Conservation (phyloP, 2,329 filamentous ascomycete genomes). For the Colletotrichum sp. region DNA sequence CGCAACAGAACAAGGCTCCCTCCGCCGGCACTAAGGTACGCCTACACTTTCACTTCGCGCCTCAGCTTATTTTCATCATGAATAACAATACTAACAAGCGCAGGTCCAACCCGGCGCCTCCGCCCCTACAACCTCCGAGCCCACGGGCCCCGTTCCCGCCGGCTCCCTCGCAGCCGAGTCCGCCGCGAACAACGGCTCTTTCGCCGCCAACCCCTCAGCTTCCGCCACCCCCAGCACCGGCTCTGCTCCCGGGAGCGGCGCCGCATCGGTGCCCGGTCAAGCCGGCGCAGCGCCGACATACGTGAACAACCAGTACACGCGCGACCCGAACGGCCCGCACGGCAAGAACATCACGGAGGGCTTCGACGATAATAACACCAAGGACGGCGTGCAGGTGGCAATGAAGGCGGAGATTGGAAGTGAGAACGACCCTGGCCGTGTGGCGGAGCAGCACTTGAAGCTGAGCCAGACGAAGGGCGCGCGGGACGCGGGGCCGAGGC, state of each 20-base stretch:
- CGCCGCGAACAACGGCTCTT: constrained; percentile 61
- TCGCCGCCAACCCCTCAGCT: constrained; percentile 61
- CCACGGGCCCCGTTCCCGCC: constrained; percentile 65
- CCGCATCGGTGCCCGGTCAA: constrained; percentile 11
- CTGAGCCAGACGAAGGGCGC: constrained; percentile 25
- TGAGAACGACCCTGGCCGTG: constrained; percentile 50
- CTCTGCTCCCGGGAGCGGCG: constrained; percentile 2
- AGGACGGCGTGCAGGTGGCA: constrained; percentile 42
- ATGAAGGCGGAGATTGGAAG: constrained; percentile 50
- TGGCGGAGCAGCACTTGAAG: constrained; percentile 49
- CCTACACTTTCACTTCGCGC: background rate
- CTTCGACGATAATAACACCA: constrained; percentile 34
- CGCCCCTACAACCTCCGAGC: constrained; percentile 61
- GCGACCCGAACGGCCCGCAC: constrained; percentile 39
- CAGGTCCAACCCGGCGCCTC: constrained; percentile 53
- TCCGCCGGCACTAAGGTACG: constrained; percentile 18
- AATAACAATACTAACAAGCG: constrained; percentile 12
- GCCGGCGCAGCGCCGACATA: constrained; percentile 42
- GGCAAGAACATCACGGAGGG: constrained; percentile 47
- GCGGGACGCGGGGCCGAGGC: constrained; percentile 29
- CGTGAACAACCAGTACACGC: constrained; percentile 36
- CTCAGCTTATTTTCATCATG: background rate
- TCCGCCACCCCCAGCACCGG: constrained; percentile 33
- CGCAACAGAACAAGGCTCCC: constrained; percentile 3
- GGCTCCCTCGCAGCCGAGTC: constrained; percentile 83